Conservation (phyloP, 78 protist species). For the Chrysochromulina tobinii region DNA sequence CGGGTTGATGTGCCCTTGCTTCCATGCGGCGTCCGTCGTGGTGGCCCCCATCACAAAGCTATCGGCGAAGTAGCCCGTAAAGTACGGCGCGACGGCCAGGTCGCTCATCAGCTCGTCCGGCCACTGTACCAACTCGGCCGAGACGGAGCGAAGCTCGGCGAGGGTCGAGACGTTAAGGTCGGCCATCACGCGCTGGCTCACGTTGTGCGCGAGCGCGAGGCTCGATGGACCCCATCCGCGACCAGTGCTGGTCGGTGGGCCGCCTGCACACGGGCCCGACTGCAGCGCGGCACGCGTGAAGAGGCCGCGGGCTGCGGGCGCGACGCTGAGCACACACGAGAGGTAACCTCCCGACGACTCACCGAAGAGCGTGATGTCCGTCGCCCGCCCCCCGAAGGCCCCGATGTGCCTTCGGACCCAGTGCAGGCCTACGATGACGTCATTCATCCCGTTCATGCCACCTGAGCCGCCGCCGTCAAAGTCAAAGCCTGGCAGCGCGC, state of each 20-base stretch:
- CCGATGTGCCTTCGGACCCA: neutral
- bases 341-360: neutral
- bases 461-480: neutral
- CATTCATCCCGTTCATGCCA: neutral
- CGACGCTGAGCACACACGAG: neutral
- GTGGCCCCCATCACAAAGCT: neutral
- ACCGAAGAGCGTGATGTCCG: neutral
- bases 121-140: neutral
- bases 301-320: neutral
- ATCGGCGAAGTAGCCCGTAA: neutral
- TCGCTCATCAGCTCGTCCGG: neutral
- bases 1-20: neutral
- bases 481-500: neutral
- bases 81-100: neutral
- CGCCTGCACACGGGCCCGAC: neutral
- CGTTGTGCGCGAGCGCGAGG: neutral
- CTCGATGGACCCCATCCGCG: neutral
- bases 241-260: neutral
- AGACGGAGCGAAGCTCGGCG: neutral
- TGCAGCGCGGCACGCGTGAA: neutral
- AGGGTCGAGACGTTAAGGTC: neutral
- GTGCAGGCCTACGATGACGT: neutral
- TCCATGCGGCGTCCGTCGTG: neutral
- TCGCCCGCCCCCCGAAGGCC: neutral
- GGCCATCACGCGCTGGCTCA: neutral